Base-by-base conservation (phyloP, 768 basidiomycete species). In the Steccherinum ochraceum region DNA sequence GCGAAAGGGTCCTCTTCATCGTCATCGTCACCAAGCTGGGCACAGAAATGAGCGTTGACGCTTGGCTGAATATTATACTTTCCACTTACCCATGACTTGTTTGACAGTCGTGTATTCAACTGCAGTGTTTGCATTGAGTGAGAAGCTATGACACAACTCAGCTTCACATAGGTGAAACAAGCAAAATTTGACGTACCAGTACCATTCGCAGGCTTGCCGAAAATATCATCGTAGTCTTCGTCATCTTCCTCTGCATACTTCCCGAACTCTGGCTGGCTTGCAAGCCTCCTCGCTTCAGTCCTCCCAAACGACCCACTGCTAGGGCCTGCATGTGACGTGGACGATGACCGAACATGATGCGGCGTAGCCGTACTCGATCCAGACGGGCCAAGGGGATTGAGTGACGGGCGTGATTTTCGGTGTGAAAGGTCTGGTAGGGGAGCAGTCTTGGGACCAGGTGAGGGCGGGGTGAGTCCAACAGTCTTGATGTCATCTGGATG, bases 1-100 rank as follows among this genome's bases (percentile, higher is more conserved):
- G 95, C 93, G 59, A 99, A 99, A 1, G 96, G 95, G 72, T 99
- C 93, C 49, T 93, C 90, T 48, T 95, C 93, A 51, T 95, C 93
- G 26, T 88, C 80, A 24, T 88, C 89, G 41, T 91, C 91, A 7
- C 85, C 85, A 49, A 87, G 69, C 84, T 88, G n/a, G 46, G 40
- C 19, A 43, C 7, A 19, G n/a, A n/a, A n/a, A n/a, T n/a, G n/a
- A n/a, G n/a, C n/a, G n/a, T n/a, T n/a, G 21, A n/a, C 41, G 42
- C 21, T 49, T 19, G 41, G 48, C 45, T 51, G 26, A 49, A 25
- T 48, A 30, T 49, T 11, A 46, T 35, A 12, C 27, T 40, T 16
- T 24, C 26, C 25, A 56, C 73, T 30, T 62, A 89, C 89, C 91
- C 93, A 96, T 11, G 93, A 93, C 69, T 84, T 86, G 64, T 87